phyloP scores from a whole-genome alignment of 306 rosid species.

The Chamaecrista fasciculata region DNA sequence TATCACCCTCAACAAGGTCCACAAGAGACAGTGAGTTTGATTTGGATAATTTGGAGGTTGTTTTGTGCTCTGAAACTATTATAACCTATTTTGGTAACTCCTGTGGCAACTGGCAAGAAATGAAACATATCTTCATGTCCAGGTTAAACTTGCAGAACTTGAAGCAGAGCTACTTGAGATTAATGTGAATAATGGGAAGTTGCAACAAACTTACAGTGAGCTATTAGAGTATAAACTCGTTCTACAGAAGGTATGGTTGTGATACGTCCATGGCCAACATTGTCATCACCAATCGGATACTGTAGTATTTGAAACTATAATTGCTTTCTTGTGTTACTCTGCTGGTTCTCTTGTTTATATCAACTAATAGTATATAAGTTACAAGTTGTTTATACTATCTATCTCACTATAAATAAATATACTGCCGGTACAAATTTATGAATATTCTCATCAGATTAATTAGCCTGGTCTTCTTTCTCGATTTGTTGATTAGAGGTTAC shows the following conservation, averaged over 20 bases:
- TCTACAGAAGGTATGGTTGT: constrained; percentile 64
- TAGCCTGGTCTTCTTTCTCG: constrained; percentile 4
- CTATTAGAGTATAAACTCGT: constrained; percentile 74
- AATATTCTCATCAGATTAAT: constrained; percentile 1
- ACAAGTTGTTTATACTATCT: neutral
- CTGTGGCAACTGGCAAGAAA: neutral
- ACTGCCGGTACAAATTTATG: neutral
- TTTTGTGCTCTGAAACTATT: constrained; percentile 11
- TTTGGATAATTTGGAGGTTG: constrained; percentile 79
- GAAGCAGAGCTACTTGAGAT: constrained; percentile 75
- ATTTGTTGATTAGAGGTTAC: constrained; percentile 12
- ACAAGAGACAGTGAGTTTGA: constrained; percentile 32
- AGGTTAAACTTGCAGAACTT: constrained; percentile 75
- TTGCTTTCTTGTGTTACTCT: neutral
- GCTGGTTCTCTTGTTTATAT: constrained; percentile 8
- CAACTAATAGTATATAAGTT: neutral
- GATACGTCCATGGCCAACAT: constrained; percentile 1
- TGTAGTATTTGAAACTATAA: neutral
- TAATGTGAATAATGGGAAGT: constrained; percentile 65
- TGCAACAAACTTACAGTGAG: constrained; percentile 63
- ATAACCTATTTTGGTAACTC: neutral
- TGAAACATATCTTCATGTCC: constrained; percentile 22
- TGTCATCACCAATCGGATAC: constrained; percentile 16
- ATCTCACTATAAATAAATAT: constrained; percentile 10
- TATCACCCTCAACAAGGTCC: constrained; percentile 43